A percentile compares a stretch with the other conserved stretches of the same genome.
These are phyloP conservation scores for Suillus sp. DNA, from an alignment of 768 basidiomycete species.

Conservation along the genomic window DNA sequence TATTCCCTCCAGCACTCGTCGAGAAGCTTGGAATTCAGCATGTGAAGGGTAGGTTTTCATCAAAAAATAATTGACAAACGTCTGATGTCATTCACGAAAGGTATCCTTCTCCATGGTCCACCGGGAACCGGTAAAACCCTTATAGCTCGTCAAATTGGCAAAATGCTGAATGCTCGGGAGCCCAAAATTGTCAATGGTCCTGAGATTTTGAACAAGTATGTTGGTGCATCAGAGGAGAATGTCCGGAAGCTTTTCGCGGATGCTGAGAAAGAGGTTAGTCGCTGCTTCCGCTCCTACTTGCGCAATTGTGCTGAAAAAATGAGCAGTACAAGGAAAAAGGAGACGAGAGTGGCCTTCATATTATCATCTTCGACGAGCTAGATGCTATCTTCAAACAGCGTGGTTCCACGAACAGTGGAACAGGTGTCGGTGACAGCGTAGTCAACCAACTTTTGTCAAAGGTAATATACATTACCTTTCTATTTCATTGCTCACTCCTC, in stretches of 20 bases:
- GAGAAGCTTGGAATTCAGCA: conserved; percentile 98
- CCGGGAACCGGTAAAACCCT: conserved; percentile 99
- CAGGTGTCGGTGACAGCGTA: conserved; percentile 98
- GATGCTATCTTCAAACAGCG: conserved; percentile 99
- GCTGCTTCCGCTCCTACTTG: background rate
- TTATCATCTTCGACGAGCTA: conserved; percentile 99
- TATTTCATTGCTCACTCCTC: conserved; percentile 17
- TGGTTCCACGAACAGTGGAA: conserved; percentile 87
- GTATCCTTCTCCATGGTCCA: conserved; percentile 93
- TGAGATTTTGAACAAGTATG: conserved; percentile 95
- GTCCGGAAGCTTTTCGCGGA: conserved; percentile 97
- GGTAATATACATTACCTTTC: conserved; percentile 43
- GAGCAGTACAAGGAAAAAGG: conserved; percentile 92
- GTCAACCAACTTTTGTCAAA: conserved; percentile 99
- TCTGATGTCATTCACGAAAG: conserved; percentile 38
- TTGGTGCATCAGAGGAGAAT: conserved; percentile 97
- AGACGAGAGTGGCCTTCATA: conserved; percentile 95
- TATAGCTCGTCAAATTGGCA: conserved; percentile 97
- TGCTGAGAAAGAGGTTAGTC: conserved; percentile 88
- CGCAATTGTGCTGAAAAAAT: conserved; percentile 10
- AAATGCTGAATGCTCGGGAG: conserved; percentile 97
- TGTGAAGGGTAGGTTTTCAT: conserved; percentile 76
- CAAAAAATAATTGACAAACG: background rate
- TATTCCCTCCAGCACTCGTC: conserved; percentile 96
- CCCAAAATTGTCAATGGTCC: conserved; percentile 99